Evolutionary conservation across 352 stramenopile genomes (phyloP), one percentile per base, ranked within the genome.

Genomic region (Pythium dissimile): DNA sequence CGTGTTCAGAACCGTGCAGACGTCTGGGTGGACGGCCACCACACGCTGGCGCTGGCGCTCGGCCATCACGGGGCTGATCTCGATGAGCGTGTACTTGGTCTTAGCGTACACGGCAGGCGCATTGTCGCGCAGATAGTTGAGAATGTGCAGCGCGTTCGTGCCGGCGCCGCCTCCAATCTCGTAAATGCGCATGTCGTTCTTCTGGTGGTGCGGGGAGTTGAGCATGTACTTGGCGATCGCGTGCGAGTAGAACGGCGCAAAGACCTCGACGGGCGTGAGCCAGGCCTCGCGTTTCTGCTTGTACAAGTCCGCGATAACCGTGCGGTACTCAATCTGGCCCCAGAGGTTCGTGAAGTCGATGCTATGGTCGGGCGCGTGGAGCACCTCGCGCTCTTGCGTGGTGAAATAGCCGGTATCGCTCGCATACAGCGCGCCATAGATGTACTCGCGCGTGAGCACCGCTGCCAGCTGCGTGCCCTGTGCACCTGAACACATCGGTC

Each of bases 251-350:
- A 86, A 75, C 13, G 89, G 89, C 46, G 75, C 73, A 49, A 96
- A 97, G 23, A 96, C 77, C 54, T 97, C 88, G 9, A 95, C 89
- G 21, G 89, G 89, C 39, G 89, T 97, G 51, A 96, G 81, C 85
- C 85, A 97, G 26, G 85, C 86, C 68, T 95, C 86, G 16, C 66
- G 71, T 26, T 73, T 75, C 47, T 76, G 64, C 59, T 76, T 67
- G 67, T 95, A 95, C 35, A 92, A 61, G 51, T 84, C 49, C 13
- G 75, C 75, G 2, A 94, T 64, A 6, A 73, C 63, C 15, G 69
- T 66, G 30, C 80, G 77, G 68, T 93, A 95, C 52, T 92, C 86
- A 24, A 73, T 61, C 26, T 79, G 73, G 18, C 86, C 86, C 78
- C 73, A 88, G 16, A 95, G 70, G 49, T 90, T 84, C 11, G 64